Base-by-base conservation (phyloP, 73 alveolate species). In the Paramecium primaurelia region DNA sequence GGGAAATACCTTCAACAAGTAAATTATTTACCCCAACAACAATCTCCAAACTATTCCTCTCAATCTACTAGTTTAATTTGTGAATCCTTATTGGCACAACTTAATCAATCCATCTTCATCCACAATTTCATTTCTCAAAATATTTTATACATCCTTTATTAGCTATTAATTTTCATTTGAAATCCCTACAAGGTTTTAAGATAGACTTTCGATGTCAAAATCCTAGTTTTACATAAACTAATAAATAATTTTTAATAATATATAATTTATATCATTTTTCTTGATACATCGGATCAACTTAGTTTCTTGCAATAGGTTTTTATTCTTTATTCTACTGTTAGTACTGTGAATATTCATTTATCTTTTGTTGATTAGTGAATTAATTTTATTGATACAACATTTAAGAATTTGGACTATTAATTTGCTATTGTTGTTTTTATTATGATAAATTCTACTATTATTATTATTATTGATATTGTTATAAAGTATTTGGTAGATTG, bases 41-140 rank as follows among this genome's bases (percentile, higher is more conserved):
- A 75, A 37, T 37, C 88, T 34, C 88, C 88, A 75, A 11, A 36
- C 88, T 37, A 75, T 34, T 1, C 88, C 88, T 75, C 88, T 37
- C 18, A 75, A 34, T 75, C 49, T 68, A 32, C 26, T 18, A 1
- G 32, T 54, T 54, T 54, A 54, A 54, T 54, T 54, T 1, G 69
- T 54, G 12, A 54, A 54, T 22, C 69, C 69, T 54, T 16, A 54
- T 54, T 54, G 69, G 14, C 69, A 54, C 32, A 54, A 54, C 25
- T 54, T 54, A 4, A 54, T 18, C 14, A 54, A 18, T 3, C 32
- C 69, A 16, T 54, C 69, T n/a, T 54, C 69, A 22, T 54, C 69
- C 69, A 54, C 69, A 54, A 18, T n/a, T 54, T 54, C 69, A 54
- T 18, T 54, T 54, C 36, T 54, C 20, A 54, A 36, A 54, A 54